Evolutionary conservation across 2,329 filamentous ascomycete species (phyloP).

Genomic region (Botryotinia convoluta): DNA sequence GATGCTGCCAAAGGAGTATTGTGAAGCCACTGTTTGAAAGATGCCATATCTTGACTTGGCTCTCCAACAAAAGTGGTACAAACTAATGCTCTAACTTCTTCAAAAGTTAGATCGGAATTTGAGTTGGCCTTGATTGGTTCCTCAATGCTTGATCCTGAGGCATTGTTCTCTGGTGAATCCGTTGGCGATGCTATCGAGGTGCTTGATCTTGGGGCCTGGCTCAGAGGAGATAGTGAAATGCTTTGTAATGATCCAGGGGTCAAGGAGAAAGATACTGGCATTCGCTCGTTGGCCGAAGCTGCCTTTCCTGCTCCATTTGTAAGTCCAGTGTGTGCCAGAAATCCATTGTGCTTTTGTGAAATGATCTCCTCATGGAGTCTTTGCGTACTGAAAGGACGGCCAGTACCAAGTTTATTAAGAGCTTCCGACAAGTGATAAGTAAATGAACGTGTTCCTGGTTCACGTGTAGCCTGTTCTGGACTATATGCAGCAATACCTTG

Average conservation of each 20-base stretch:
- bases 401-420: constrained; percentile 51
- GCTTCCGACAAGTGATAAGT: constrained; percentile 56
- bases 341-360: constrained; percentile 41
- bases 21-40: constrained; percentile 64
- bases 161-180: constrained; percentile 33
- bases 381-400: constrained; percentile 56
- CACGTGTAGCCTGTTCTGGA: constrained; percentile 49
- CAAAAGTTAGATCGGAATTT: constrained; percentile 54
- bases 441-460: constrained; percentile 53
- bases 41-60: constrained; percentile 63
- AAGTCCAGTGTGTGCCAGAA: constrained; percentile 43
- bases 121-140: constrained; percentile 34
- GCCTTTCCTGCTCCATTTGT: constrained; percentile 47
- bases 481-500: constrained; percentile 61
- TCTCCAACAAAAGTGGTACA: constrained; percentile 67
- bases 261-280: constrained; percentile 55
- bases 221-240: constrained; percentile 49
- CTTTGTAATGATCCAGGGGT: constrained; percentile 53
- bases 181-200: constrained; percentile 35
- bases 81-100: constrained; percentile 61
- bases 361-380: constrained; percentile 55
- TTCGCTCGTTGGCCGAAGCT: constrained; percentile 36
- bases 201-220: constrained; percentile 36
- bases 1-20: constrained; percentile 55
- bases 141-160: constrained; percentile 25